Evolutionary conservation across 2,329 filamentous ascomycete genomes (phyloP).

Genomic region (Nothomitra cinnamomea): DNA sequence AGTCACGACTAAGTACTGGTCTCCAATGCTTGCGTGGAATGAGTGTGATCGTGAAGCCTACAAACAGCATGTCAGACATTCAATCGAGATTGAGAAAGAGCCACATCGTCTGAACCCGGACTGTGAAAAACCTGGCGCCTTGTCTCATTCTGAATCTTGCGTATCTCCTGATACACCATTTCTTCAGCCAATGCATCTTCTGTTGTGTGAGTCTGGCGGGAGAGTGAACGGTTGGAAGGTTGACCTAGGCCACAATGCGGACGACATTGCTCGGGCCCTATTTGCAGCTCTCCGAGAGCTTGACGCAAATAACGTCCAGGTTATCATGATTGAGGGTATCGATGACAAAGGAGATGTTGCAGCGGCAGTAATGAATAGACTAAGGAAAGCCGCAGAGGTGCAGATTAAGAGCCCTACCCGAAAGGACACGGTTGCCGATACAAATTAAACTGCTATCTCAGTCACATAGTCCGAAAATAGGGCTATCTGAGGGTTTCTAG

Average conservation of each 20-base stretch:
- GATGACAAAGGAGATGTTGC: slow-evolving; percentile 60
- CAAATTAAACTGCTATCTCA: neutral
- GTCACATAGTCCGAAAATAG: too few species aligned
- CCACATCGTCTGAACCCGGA: slow-evolving; percentile 8
- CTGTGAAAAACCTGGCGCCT: neutral
- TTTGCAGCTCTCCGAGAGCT: slow-evolving; percentile 79
- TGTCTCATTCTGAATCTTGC: too few species aligned
- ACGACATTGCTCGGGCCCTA: slow-evolving; percentile 65
- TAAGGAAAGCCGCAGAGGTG: slow-evolving; percentile 6
- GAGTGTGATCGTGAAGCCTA: slow-evolving; percentile 12
- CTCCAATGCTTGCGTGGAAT: slow-evolving; percentile 12
- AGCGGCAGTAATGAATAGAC: slow-evolving; percentile 24
- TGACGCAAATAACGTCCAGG: slow-evolving; percentile 59
- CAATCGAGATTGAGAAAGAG: slow-evolving; percentile 17
- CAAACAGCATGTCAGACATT: slow-evolving; percentile 25
- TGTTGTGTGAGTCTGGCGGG: neutral
- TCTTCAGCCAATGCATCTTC: neutral
- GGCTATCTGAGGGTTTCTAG: too few species aligned
- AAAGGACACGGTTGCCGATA: neutral
- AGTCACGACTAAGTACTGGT: slow-evolving; percentile 20
- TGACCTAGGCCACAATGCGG: slow-evolving; percentile 50
- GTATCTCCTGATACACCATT: too few species aligned
- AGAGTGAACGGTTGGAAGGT: slow-evolving; percentile 33
- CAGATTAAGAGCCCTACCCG: neutral
- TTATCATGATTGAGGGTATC: slow-evolving; percentile 85